A percentile compares a stretch with the other conserved stretches of the same genome.
phyloP scores from a whole-genome alignment of 176 grass and related monocot species.

The Oryza nivara region DNA sequence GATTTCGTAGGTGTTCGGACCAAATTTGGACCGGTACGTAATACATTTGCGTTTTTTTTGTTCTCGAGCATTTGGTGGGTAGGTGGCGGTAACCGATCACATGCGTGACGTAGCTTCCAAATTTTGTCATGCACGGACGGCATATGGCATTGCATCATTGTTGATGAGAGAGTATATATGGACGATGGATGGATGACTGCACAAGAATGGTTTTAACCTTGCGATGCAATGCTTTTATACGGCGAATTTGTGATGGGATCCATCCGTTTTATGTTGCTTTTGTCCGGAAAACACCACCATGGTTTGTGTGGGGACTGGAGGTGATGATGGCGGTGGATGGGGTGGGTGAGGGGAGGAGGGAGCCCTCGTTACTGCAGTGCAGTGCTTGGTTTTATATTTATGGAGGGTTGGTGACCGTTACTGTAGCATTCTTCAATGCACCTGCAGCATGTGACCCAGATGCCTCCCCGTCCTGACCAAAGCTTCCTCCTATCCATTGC shows the following conservation, averaged over 20 bases:
- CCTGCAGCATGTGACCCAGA: not conserved
- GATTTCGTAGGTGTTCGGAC: not conserved
- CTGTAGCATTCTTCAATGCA: slow-evolving; percentile 19
- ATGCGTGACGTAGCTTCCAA: not conserved
- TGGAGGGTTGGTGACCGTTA: slow-evolving; percentile 1
- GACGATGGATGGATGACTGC: not conserved
- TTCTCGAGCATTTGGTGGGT: not conserved
- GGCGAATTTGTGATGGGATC: not conserved
- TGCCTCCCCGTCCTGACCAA: not conserved
- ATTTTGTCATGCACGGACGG: not conserved
- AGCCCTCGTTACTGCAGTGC: not conserved
- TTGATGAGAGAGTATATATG: not conserved
- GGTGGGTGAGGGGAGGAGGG: not conserved
- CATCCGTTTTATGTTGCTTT: not conserved
- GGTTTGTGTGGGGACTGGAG: not conserved
- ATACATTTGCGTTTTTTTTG: not conserved
- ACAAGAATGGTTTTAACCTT: not conserved
- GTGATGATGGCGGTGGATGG: not conserved
- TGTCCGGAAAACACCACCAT: not conserved
- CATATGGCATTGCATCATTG: not conserved
- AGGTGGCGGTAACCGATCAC: not conserved
- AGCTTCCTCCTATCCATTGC: not conserved
- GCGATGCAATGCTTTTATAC: not conserved
- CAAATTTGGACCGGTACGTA: not conserved
- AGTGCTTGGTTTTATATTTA: not conserved